Base-by-base conservation (phyloP, 1,139 yeast species). In the Yamadazyma diddensiae region DNA sequence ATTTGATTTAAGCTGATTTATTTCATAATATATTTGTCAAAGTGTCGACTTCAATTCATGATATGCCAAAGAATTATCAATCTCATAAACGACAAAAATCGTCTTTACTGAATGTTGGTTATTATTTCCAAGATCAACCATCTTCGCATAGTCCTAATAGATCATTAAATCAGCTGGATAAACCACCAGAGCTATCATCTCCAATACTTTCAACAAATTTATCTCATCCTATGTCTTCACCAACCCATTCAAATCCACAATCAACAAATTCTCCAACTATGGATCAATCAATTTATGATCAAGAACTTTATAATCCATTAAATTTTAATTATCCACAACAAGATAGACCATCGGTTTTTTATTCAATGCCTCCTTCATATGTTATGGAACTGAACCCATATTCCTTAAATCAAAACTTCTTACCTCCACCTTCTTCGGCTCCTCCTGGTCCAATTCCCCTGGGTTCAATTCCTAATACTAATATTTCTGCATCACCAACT, bases 11-110 rank as follows among this genome's bases (percentile, higher is more conserved):
- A 5, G 25, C 10, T 22, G 13, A 12, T 22, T 13, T 12, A 22
- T 8, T 22, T 13, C 6, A 12, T 22, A 8, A 22, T 22, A 6
- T 15, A n/a, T 8, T 14, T 15, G n/a, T 17, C 25, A 31, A 31
- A 32, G 32, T 58, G 37, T 22, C 27, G 21, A 17, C 26, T 11
- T 28, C 28, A 31, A 31, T 31, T 34, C 41, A 42, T 47, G 47
- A 45, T 35, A 52, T 53, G 58, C 51, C 49, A 27, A 50, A 47
- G 39, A 49, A 50, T 34, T 41, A 47, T 37, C 49, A 53, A 47
- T 45, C 64, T 23, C 71, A 65, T 46, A 65, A 65, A 46, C 68
- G 72, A 39, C 71, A 64, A 52, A 65, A 65, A 45, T 62, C 68
- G 37, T 62, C 65, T 26, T 36, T 61, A 30, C 66, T 60, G 66